Evolutionary conservation across 2,329 filamentous ascomycete species (phyloP), one percentile per base, ranked within the genome.

Genomic region (Aspergillus pseudoglaucus): DNA sequence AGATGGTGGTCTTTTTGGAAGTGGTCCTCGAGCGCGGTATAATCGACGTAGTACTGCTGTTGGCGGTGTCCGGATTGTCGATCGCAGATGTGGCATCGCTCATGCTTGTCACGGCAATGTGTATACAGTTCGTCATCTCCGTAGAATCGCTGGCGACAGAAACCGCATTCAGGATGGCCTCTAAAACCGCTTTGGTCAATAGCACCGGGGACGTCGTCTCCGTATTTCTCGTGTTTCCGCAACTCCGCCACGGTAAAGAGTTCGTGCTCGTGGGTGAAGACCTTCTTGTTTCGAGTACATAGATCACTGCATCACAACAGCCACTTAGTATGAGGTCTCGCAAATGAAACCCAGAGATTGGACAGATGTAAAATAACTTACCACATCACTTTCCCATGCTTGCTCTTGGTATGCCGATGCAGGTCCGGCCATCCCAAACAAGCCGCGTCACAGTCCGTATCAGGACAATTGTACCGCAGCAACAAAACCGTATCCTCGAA

Each of bases 251-350:
- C 79, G 1, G 87, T 85, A 66, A 96, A 97, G 1, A 98, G 78
- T 53, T 94, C 88, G 65, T 98, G 93, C 69, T 98, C 93, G 70
- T 98, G 93, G 1, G 93, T 96, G 60, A 98, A 98, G 30, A 96
- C 90, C 64, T 95, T 96, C 72, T 98, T 98, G 74, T 96, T 90
- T 51, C 90, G 78, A 6, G 90, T 87, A 69, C 90, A 96, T 9
- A 95, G 76, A 67, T 95, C 89, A 68, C 87, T 79, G 51, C 22
- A 22, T 15, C 8, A 38, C 20, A 10, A 8, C 23, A 10, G 42
- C 22, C 47, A 58, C 46, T 33, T n/a, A 38, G 23, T 50, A 23
- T 38, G 18, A 10, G 4, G 14, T 12, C n/a, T 14, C 20, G 18
- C 7, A 23, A 8, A 38, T 23, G n/a, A 15, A 7, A 35, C 18